Evolutionary conservation across 2,329 filamentous ascomycete genomes (phyloP).

Genomic region (Hortaea sp.): DNA sequence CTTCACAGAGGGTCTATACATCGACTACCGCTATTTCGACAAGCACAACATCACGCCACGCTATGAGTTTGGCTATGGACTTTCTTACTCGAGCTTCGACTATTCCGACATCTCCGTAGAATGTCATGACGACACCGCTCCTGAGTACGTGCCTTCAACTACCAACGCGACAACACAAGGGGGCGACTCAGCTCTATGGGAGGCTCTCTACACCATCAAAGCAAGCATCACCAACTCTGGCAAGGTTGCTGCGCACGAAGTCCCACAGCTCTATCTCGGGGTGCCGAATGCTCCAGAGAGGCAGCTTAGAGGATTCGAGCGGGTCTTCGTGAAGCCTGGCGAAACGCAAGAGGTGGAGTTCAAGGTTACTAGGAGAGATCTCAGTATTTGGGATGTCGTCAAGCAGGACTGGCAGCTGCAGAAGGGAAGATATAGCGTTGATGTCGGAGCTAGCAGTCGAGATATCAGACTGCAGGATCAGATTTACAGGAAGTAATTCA

Average conservation of each 20-base stretch:
- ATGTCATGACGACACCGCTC: too few species aligned
- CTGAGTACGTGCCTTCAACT: background rate
- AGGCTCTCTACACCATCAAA: conserved; percentile 46
- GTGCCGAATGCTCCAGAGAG: conserved; percentile 20
- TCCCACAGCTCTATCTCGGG: conserved; percentile 44
- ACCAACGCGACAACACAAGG: background rate
- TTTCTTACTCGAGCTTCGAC: conserved; percentile 69
- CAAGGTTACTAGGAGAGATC: conserved; percentile 10
- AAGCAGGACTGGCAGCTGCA: conserved; percentile 10
- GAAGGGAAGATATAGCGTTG: conserved; percentile 11
- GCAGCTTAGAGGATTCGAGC: conserved; percentile 32
- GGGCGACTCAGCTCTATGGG: conserved; percentile 46
- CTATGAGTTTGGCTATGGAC: conserved; percentile 77
- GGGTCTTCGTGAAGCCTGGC: conserved; percentile 18
- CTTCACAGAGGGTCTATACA: conserved; percentile 72
- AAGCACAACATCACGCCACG: conserved; percentile 62
- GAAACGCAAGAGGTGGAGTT: conserved; percentile 10
- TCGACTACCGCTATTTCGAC: conserved; percentile 88
- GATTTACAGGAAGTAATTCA: too few species aligned
- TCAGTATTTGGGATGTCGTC: conserved; percentile 12
- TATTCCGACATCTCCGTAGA: background rate
- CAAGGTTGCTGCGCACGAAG: conserved; percentile 38
- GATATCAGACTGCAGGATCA: background rate
- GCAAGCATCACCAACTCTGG: conserved; percentile 56
- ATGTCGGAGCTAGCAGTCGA: conserved; percentile 6